Percentiles rank a stretch among this genome's conserved stretches.
phyloP scores from a whole-genome alignment of 805 yeast species.

The Metschnikowia gruessii region DNA sequence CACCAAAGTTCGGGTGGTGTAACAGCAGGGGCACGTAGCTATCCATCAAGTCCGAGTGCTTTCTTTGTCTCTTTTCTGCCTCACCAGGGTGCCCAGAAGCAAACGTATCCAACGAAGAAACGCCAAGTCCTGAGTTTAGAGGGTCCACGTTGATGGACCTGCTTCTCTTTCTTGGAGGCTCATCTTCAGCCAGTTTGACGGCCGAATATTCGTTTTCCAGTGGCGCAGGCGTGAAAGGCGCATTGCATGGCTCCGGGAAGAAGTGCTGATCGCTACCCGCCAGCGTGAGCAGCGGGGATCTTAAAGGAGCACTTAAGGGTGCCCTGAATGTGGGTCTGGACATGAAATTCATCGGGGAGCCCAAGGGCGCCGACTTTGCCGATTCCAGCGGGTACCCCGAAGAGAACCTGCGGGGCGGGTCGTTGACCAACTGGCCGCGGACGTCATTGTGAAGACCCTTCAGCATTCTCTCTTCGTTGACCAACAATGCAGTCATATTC shows the following conservation, averaged over 20 bases:
- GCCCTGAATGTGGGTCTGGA: neutral
- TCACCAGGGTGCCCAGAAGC: neutral
- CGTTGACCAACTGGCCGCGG: neutral
- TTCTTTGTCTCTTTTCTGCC: neutral
- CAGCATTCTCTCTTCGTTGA: neutral
- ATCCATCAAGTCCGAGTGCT: neutral
- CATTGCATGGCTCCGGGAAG: neutral
- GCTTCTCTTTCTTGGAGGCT: slow-evolving; percentile 7
- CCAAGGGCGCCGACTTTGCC: neutral
- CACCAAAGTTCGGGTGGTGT: slow-evolving; percentile 5
- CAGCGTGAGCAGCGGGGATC: neutral
- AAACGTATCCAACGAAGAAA: slow-evolving; percentile 1
- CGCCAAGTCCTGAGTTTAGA: neutral
- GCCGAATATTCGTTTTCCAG: neutral
- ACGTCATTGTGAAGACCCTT: neutral
- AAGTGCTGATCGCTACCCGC: neutral
- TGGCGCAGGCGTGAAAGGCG: neutral
- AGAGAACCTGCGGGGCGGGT: slow-evolving; percentile 3
- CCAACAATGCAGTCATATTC: slow-evolving; percentile 25
- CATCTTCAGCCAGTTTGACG: neutral
- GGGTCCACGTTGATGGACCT: slow-evolving; percentile 2
- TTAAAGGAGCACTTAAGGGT: slow-evolving; percentile 6
- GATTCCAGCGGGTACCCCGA: slow-evolving; percentile 2
- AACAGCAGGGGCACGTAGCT: slow-evolving; percentile 6
- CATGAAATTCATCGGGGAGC: neutral